Conservation (phyloP, 805 yeast species). For the Zygosaccharomyces kombuchaensis region DNA sequence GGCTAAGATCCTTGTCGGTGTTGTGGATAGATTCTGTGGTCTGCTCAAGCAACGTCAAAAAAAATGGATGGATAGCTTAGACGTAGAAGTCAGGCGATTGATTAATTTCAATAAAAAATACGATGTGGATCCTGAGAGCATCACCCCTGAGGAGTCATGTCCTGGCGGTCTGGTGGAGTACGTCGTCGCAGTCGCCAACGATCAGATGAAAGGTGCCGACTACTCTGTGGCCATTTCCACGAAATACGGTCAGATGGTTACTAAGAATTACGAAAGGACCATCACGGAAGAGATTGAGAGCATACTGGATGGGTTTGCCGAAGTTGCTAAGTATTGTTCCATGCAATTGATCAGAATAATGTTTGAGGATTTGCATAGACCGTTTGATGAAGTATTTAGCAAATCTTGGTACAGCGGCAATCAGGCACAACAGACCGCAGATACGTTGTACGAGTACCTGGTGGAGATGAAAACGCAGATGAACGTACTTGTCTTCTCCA, state of each 20-base stretch:
- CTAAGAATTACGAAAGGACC: conserved; percentile 55
- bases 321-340: conserved; percentile 63
- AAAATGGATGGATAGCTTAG: conserved; percentile 55
- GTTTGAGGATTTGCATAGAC: conserved; percentile 64
- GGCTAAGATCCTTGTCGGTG: conserved; percentile 73
- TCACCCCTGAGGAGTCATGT: conserved; percentile 41
- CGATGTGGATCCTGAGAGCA: conserved; percentile 33
- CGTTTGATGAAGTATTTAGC: conserved; percentile 58
- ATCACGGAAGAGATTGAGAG: conserved; percentile 56
- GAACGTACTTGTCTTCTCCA: conserved; percentile 51
- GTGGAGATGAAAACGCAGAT: conserved; percentile 54
- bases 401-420: conserved; percentile 64
- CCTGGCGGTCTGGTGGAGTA: conserved; percentile 81
- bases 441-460: conserved; percentile 72
- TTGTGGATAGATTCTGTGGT: conserved; percentile 63
- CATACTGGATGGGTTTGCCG: conserved; percentile 76
- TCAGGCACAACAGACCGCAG: conserved; percentile 58
- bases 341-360: conserved; percentile 54
- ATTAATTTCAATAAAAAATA: conserved; percentile 34
- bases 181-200: conserved; percentile 77
- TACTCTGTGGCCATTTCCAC: conserved; percentile 66
- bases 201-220: conserved; percentile 69
- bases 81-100: conserved; percentile 45
- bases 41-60: conserved; percentile 58
- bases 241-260: conserved; percentile 59